These are phyloP conservation scores for Lomentospora prolificans DNA, from an alignment of 2,329 filamentous ascomycete species.

Conservation along the genomic window DNA sequence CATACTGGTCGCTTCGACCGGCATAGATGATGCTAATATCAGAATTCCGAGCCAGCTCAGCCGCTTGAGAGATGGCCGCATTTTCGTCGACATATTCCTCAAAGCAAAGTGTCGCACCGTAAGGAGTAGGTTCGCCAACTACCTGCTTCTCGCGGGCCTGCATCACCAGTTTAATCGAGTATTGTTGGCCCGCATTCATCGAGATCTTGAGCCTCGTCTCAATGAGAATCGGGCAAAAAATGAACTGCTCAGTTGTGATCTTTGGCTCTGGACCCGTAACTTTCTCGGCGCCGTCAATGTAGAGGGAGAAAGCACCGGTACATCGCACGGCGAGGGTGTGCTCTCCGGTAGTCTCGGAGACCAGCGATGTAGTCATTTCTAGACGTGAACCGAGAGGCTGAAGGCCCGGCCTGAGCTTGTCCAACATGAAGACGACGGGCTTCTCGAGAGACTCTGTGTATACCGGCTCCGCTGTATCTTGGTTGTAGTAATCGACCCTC, in stretches of 20 bases:
- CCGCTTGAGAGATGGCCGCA: not conserved
- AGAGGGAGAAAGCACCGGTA: conserved; percentile 6
- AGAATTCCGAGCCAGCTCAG: not conserved
- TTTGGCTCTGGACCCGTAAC: conserved; percentile 10
- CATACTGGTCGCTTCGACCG: conserved; percentile 12
- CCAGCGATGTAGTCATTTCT: not conserved
- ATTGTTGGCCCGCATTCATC: conserved; percentile 10
- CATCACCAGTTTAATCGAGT: not conserved
- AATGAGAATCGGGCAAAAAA: conserved; percentile 14
- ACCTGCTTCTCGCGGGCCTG: not conserved
- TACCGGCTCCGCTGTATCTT: not conserved
- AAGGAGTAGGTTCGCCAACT: not conserved
- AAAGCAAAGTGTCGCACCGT: not conserved
- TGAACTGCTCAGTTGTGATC: conserved; percentile 12
- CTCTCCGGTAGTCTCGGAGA: not conserved
- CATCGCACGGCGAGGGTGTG: not conserved
- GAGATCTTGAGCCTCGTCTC: conserved; percentile 11
- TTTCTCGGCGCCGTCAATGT: conserved; percentile 11
- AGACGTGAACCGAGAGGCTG: not conserved
- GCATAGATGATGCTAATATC: conserved; percentile 6
- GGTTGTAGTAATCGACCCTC: not conserved
- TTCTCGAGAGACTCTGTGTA: not conserved
- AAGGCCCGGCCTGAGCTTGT: not conserved
- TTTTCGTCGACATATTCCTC: not conserved
- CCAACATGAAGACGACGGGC: not conserved